phyloP scores from a whole-genome alignment of 495 filamentous ascomycete genomes.

The Hyaloscypha variabilis region DNA sequence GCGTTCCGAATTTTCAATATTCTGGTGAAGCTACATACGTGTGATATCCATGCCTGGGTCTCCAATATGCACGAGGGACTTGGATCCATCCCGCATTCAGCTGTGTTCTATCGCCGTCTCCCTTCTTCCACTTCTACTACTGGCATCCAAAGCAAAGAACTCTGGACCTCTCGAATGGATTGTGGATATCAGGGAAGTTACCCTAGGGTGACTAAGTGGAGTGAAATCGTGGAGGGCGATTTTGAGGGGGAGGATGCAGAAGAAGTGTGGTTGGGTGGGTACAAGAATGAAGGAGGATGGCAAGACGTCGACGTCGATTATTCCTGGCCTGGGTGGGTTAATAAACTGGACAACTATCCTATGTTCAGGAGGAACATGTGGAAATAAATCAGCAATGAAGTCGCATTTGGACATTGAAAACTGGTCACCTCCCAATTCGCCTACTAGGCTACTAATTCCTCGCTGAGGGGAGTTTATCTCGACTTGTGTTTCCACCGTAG shows the following conservation, averaged over 20 bases:
- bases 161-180: conserved; percentile 24
- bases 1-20: conserved; percentile 11
- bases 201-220: not conserved
- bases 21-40: conserved; percentile 11
- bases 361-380: not conserved
- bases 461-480: too few relatives aligned
- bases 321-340: conserved; percentile 9
- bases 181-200: conserved; percentile 13
- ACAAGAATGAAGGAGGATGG: not conserved
- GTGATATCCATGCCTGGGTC: conserved; percentile 23
- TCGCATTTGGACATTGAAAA: too few relatives aligned
- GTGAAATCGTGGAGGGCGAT: conserved; percentile 5
- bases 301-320: not conserved
- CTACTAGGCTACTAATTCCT: too few relatives aligned
- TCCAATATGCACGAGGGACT: conserved; percentile 16
- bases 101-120: conserved; percentile 16
- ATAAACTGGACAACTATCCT: not conserved
- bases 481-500: too few relatives aligned
- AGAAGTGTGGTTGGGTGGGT: conserved; percentile 20
- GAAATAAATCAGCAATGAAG: too few relatives aligned
- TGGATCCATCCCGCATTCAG: conserved; percentile 13
- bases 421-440: too few relatives aligned
- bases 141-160: conserved; percentile 1
- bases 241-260: conserved; percentile 29
- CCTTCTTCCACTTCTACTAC: not conserved